Percentiles rank a stretch among this genome's conserved stretches.
phyloP scores from a whole-genome alignment of 371 early-diverging fungal genomes.

The Cokeromyces recurvatus region DNA sequence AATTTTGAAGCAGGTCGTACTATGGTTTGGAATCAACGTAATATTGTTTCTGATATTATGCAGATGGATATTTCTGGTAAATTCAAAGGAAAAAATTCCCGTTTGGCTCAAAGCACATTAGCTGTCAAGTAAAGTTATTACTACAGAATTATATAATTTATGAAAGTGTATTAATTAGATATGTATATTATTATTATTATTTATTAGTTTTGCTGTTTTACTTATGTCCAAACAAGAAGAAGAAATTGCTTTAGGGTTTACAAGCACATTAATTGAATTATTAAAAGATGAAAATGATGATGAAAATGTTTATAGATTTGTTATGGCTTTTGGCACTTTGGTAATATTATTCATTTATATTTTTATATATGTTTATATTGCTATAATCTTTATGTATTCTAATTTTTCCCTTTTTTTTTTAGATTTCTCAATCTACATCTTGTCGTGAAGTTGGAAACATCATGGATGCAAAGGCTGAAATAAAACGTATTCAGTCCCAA shows the following conservation, averaged over 20 bases:
- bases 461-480: conserved; percentile 24
- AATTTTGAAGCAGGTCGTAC: conserved; percentile 36
- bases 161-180: neutral
- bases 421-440: conserved; percentile 22
- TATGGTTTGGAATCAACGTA: conserved; percentile 32
- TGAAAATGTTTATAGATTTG: conserved; percentile 51
- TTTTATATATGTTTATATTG: neutral
- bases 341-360: conserved; percentile 14
- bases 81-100: conserved; percentile 24
- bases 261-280: conserved; percentile 38
- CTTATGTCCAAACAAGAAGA: conserved; percentile 32
- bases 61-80: conserved; percentile 26
- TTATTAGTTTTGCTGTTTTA: conserved; percentile 36
- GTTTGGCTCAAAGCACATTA: conserved; percentile 35
- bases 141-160: neutral
- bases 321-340: conserved; percentile 60
- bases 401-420: too few species aligned
- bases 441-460: conserved; percentile 31
- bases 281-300: conserved; percentile 45
- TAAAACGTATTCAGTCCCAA: conserved; percentile 7
- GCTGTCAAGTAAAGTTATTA: conserved; percentile 33
- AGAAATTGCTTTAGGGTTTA: conserved; percentile 40
- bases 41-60: conserved; percentile 15
- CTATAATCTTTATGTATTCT: neutral
- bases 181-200: too few species aligned